Percentiles rank a stretch among this genome's conserved stretches.
These are phyloP conservation scores for Boletus subparvulus DNA, from an alignment of 768 basidiomycete genomes.

Conservation along the genomic window DNA sequence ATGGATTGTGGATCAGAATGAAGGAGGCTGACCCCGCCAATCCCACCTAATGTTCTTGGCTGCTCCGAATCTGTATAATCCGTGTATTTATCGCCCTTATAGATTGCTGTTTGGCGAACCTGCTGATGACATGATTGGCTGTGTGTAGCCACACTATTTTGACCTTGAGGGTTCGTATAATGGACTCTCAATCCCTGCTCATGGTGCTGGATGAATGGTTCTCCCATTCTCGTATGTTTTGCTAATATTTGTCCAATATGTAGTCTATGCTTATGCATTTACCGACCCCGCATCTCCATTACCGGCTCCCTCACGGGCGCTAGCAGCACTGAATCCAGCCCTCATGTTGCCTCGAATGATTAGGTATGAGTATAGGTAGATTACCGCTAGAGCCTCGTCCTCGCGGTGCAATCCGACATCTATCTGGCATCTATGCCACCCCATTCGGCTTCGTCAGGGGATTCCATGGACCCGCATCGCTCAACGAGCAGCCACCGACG, in stretches of 20 bases:
- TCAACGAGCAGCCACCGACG: conserved; percentile 76
- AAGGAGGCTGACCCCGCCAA: conserved; percentile 14
- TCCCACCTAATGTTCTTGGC: neutral
- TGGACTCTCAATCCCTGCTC: too few relatives aligned
- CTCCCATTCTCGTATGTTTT: too few relatives aligned
- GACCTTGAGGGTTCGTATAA: too few relatives aligned
- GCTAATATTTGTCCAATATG: too few relatives aligned
- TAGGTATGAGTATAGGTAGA: conserved; percentile 33
- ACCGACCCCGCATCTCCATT: too few relatives aligned
- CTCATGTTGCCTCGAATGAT: conserved; percentile 23
- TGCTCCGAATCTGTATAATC: neutral
- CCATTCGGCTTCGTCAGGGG: conserved; percentile 17
- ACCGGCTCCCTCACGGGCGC: too few relatives aligned
- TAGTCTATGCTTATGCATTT: too few relatives aligned
- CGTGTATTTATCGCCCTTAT: neutral
- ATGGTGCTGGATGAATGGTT: too few relatives aligned
- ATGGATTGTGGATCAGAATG: conserved; percentile 29
- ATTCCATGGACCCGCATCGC: conserved; percentile 94
- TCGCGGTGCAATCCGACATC: neutral
- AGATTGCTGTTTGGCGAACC: too few relatives aligned
- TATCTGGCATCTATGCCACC: conserved; percentile 18
- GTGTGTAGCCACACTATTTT: too few relatives aligned
- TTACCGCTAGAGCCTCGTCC: conserved; percentile 16
- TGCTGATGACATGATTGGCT: too few relatives aligned
- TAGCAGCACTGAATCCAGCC: conserved; percentile 6